Percentiles rank a stretch among this genome's conserved stretches.
Evolutionary conservation across 148 eudicot species (phyloP).

Genomic region (Diospyros lotus): DNA sequence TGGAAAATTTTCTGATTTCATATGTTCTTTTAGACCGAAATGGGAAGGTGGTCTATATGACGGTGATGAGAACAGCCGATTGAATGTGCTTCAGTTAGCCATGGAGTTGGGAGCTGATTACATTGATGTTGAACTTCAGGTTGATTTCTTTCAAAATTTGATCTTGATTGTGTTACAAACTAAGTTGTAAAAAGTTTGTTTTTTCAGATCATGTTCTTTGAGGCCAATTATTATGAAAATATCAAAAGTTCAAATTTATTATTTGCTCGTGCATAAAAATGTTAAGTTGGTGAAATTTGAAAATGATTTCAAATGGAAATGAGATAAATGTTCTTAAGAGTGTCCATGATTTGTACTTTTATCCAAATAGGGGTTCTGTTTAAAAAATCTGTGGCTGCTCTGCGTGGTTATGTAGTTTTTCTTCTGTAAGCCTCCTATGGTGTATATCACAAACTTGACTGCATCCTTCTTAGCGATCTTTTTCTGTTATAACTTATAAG

Average conservation of each 20-base stretch:
- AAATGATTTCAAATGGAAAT: background rate
- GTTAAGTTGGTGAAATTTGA: background rate
- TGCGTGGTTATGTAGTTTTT: background rate
- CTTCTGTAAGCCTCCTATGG: background rate
- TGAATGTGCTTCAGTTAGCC: conserved; percentile 47
- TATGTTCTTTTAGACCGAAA: conserved; percentile 43
- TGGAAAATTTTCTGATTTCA: conserved; percentile 18
- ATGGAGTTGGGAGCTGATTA: conserved; percentile 79
- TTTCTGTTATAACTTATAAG: background rate
- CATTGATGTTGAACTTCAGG: conserved; percentile 69
- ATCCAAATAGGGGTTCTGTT: background rate
- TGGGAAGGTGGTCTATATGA: conserved; percentile 82
- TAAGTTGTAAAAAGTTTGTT: background rate
- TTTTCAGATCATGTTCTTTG: background rate
- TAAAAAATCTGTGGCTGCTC: background rate
- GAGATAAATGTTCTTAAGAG: background rate
- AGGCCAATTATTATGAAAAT: background rate
- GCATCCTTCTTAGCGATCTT: background rate
- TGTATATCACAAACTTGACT: background rate
- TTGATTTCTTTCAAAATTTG: conserved; percentile 15
- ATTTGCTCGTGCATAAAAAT: background rate
- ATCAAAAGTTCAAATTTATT: background rate
- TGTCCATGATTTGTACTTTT: background rate
- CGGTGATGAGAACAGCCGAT: conserved; percentile 57
- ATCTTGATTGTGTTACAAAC: conserved; percentile 3